Conservation (phyloP, 2,329 filamentous ascomycete genomes). For the Trichophyton equinum region DNA sequence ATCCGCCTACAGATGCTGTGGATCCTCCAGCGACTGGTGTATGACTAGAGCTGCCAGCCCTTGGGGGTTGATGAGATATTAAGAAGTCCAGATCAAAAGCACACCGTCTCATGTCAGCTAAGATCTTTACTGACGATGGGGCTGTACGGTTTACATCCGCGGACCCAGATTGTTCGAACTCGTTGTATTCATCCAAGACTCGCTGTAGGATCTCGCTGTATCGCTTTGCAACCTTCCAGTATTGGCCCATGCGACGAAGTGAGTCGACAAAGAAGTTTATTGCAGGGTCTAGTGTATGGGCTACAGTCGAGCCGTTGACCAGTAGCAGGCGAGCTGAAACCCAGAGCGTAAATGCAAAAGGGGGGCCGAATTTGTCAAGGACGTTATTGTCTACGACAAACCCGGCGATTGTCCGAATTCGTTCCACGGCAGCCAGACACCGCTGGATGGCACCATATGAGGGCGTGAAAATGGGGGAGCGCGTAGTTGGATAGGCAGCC, state of each 20-base stretch:
- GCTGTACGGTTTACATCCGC: conserved; percentile 54
- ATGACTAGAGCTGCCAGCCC: conserved; percentile 22
- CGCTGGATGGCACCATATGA: conserved; percentile 75
- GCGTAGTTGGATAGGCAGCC: conserved; percentile 79
- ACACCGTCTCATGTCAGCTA: conserved; percentile 82
- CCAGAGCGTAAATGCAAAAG: conserved; percentile 87
- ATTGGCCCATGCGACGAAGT: conserved; percentile 63
- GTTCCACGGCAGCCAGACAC: conserved; percentile 71
- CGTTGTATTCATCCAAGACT: conserved; percentile 74
- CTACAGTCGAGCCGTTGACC: conserved; percentile 81
- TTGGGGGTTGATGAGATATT: conserved; percentile 64
- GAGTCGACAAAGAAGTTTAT: conserved; percentile 74
- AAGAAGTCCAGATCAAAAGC: conserved; percentile 84
- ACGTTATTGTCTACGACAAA: conserved; percentile 65
- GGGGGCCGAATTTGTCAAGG: conserved; percentile 69
- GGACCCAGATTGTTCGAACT: conserved; percentile 49
- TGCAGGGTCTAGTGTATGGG: conserved; percentile 66
- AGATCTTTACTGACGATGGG: conserved; percentile 70
- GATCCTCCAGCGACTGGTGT: conserved; percentile 19
- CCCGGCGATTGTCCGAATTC: conserved; percentile 63
- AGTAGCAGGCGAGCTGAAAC: conserved; percentile 76
- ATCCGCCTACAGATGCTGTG: background rate
- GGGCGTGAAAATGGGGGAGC: conserved; percentile 77
- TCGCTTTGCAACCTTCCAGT: conserved; percentile 75
- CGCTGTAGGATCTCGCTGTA: conserved; percentile 69